These are phyloP conservation scores for Debaryomyces tyrocola DNA, from an alignment of 805 yeast genomes.

Conservation along the genomic window DNA sequence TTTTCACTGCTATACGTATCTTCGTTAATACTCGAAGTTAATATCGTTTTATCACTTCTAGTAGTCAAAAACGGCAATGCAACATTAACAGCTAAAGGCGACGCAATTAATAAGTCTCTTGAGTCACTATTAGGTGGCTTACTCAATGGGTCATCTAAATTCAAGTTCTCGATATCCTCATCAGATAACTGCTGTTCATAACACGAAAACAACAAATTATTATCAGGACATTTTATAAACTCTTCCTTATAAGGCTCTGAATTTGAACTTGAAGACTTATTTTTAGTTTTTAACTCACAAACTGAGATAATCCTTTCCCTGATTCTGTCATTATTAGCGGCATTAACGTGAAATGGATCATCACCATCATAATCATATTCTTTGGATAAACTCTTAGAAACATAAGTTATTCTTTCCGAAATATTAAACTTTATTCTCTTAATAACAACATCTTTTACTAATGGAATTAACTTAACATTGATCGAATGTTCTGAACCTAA, in stretches of 20 bases:
- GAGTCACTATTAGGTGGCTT: slow-evolving; percentile 7
- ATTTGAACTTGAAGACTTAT: slow-evolving; percentile 30
- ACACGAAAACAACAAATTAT: slow-evolving; percentile 61
- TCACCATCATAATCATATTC: slow-evolving; percentile 42
- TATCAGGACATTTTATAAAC: slow-evolving; percentile 55
- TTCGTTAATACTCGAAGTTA: slow-evolving; percentile 18
- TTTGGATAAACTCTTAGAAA: slow-evolving; percentile 50
- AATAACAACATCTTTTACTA: slow-evolving; percentile 58
- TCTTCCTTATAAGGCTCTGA: slow-evolving; percentile 57
- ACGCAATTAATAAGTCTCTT: slow-evolving; percentile 33
- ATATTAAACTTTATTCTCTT: slow-evolving; percentile 67
- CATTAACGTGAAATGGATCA: slow-evolving; percentile 24
- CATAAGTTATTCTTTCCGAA: slow-evolving; percentile 64
- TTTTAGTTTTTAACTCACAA: slow-evolving; percentile 62
- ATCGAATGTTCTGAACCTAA: slow-evolving; percentile 60
- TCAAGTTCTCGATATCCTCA: slow-evolving; percentile 9
- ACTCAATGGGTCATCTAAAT: slow-evolving; percentile 3
- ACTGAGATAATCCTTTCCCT: slow-evolving; percentile 57
- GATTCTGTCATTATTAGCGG: slow-evolving; percentile 15
- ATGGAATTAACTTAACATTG: slow-evolving; percentile 65
- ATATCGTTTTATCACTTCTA: slow-evolving; percentile 27
- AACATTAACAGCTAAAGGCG: slow-evolving; percentile 44
- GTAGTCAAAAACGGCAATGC: slow-evolving; percentile 46
- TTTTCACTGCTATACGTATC: slow-evolving; percentile 16
- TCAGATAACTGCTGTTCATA: slow-evolving; percentile 33